A percentile compares a stretch with the other conserved stretches of the same genome.
These are phyloP conservation scores for Debaryomyces castellii DNA, from an alignment of 805 yeast genomes.

Conservation along the genomic window DNA sequence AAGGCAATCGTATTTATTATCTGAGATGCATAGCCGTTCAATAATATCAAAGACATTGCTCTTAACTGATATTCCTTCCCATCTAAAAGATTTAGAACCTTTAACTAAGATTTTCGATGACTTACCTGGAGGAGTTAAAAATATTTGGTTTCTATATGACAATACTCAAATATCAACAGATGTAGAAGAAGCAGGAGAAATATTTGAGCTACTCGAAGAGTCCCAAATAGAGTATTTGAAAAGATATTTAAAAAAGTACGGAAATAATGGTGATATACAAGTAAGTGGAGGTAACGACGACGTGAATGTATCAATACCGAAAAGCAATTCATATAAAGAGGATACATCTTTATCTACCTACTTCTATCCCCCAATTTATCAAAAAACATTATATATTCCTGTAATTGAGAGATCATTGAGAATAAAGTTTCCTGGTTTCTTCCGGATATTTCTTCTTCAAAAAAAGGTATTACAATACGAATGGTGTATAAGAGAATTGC, in stretches of 20 bases:
- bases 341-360: constrained; percentile 3
- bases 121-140: constrained; percentile 54
- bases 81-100: constrained; percentile 21
- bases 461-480: constrained; percentile 17
- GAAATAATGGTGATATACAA: too few relatives aligned
- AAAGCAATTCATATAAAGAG: background rate
- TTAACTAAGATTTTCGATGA: constrained; percentile 31
- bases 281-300: too few relatives aligned
- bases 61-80: constrained; percentile 47
- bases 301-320: too few relatives aligned
- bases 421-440: constrained; percentile 28
- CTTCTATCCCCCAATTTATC: constrained; percentile 36
- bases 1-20: constrained; percentile 41
- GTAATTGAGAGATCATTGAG: constrained; percentile 15
- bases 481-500: constrained; percentile 28
- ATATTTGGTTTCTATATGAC: constrained; percentile 57
- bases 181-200: constrained; percentile 22
- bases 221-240: constrained; percentile 20
- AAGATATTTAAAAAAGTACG: background rate
- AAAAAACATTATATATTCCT: constrained; percentile 19
- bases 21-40: constrained; percentile 22
- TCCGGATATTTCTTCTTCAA: constrained; percentile 23
- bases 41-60: constrained; percentile 33
- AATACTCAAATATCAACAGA: constrained; percentile 17
- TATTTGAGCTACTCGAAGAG: constrained; percentile 27